Conservation (phyloP, 108 stramenopile genomes). For the Cyclotella atomus region DNA sequence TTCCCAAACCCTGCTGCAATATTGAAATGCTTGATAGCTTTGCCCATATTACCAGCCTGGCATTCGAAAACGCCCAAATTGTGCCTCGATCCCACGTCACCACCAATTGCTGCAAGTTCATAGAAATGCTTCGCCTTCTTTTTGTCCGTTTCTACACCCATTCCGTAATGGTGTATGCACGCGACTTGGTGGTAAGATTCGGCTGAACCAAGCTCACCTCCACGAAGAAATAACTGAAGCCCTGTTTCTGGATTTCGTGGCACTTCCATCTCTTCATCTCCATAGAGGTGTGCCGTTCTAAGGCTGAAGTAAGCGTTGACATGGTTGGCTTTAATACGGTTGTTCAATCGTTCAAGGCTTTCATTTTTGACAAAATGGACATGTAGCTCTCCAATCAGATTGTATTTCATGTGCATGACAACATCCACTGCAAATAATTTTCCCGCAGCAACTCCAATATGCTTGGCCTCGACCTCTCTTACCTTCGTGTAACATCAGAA, state of each 20-base stretch:
- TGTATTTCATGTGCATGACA: no score
- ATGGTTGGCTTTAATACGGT: background rate
- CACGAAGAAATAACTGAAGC: background rate
- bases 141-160: constrained; percentile 10
- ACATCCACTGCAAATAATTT: no score
- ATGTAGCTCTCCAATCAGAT: background rate
- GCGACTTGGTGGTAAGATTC: constrained; percentile 16
- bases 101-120: constrained; percentile 27
- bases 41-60: constrained; percentile 1
- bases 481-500: no score
- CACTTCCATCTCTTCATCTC: background rate
- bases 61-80: constrained; percentile 3
- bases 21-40: constrained; percentile 14
- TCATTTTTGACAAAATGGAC: background rate
- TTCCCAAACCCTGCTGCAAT: constrained; percentile 25
- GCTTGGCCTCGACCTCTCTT: background rate
- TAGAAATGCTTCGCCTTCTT: constrained; percentile 24
- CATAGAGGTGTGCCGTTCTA: background rate
- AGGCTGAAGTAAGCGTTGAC: background rate
- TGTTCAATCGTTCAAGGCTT: background rate
- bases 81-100: constrained; percentile 9
- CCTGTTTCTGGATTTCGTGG: background rate
- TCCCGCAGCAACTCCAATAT: background rate
- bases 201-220: background rate
- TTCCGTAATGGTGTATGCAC: background rate